A percentile compares a stretch with the other conserved stretches of the same genome.
Evolutionary conservation across 106 monocot genomes (phyloP).

Genomic region (Acanthochlamys bracteata): DNA sequence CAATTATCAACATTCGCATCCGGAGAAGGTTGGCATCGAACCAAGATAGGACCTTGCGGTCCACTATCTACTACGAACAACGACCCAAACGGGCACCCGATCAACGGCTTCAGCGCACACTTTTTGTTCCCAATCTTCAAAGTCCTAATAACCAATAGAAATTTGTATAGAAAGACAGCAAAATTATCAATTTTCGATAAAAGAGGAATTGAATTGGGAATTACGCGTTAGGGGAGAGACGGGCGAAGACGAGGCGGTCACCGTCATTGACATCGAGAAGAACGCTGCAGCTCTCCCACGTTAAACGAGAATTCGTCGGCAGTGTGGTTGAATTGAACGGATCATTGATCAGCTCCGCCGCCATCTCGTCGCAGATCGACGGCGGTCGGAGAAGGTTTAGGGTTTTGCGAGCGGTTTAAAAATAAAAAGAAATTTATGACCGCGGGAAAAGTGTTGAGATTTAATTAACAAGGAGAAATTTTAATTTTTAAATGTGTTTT

Average conservation of each 20-base stretch:
- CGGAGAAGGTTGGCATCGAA: slow-evolving; percentile 1
- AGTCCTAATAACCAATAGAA: slow-evolving; percentile 25
- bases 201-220: background rate
- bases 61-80: slow-evolving; percentile 57
- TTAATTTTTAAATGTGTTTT: too few species aligned
- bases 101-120: slow-evolving; percentile 55
- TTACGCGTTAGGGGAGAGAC: slow-evolving; percentile 75
- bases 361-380: background rate
- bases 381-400: too few species aligned
- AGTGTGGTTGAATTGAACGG: background rate
- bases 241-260: slow-evolving; percentile 92
- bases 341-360: background rate
- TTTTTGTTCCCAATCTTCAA: slow-evolving; percentile 93
- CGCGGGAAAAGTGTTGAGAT: too few species aligned
- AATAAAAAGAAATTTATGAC: too few species aligned
- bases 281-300: slow-evolving; percentile 96
- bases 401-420: too few species aligned
- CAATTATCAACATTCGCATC: background rate
- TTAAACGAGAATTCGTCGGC: slow-evolving; percentile 21
- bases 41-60: slow-evolving; percentile 31
- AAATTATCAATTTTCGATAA: too few species aligned
- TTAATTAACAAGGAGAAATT: too few species aligned
- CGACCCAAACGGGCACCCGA: slow-evolving; percentile 89
- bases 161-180: background rate
- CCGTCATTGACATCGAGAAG: slow-evolving; percentile 94